These are phyloP conservation scores for Claviceps sorghi DNA, from an alignment of 2,329 filamentous ascomycete genomes.

Conservation along the genomic window DNA sequence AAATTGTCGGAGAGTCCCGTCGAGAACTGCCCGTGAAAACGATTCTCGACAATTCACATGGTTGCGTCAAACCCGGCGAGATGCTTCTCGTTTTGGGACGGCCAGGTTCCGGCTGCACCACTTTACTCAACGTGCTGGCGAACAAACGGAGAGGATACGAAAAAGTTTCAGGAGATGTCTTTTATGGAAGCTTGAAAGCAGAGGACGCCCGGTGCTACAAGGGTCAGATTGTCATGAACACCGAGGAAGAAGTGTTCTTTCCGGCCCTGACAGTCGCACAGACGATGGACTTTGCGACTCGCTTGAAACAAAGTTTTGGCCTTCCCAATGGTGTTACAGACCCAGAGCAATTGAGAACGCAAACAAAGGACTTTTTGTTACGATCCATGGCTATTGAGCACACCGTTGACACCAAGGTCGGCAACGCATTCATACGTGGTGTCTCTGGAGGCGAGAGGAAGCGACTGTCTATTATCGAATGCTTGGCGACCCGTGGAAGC, in stretches of 20 bases:
- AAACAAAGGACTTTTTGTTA: conserved; percentile 40
- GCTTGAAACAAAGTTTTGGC: conserved; percentile 38
- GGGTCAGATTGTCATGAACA: conserved; percentile 53
- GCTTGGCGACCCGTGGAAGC: conserved; percentile 39
- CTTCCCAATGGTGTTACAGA: conserved; percentile 28
- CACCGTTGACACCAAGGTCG: conserved; percentile 50
- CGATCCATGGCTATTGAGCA: conserved; percentile 43
- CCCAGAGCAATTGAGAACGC: conserved; percentile 29
- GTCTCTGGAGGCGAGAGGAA: conserved; percentile 56
- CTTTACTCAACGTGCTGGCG: conserved; percentile 53
- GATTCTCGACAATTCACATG: conserved; percentile 50
- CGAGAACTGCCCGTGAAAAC: conserved; percentile 45
- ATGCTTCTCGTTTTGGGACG: conserved; percentile 57
- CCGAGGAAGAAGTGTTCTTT: conserved; percentile 51
- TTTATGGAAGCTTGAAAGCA: conserved; percentile 37
- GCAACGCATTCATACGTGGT: conserved; percentile 50
- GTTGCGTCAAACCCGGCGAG: conserved; percentile 57
- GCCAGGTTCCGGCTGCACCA: conserved; percentile 56
- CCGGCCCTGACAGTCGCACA: conserved; percentile 56
- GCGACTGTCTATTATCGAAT: conserved; percentile 54
- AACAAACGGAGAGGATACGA: conserved; percentile 48
- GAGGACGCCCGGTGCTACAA: conserved; percentile 34
- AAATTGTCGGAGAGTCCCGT: conserved; percentile 36
- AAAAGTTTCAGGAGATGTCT: conserved; percentile 42
- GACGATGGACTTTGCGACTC: conserved; percentile 56